These are phyloP conservation scores for Flaveria trinervia DNA, from an alignment of 129 eudicot genomes.

Conservation along the genomic window DNA sequence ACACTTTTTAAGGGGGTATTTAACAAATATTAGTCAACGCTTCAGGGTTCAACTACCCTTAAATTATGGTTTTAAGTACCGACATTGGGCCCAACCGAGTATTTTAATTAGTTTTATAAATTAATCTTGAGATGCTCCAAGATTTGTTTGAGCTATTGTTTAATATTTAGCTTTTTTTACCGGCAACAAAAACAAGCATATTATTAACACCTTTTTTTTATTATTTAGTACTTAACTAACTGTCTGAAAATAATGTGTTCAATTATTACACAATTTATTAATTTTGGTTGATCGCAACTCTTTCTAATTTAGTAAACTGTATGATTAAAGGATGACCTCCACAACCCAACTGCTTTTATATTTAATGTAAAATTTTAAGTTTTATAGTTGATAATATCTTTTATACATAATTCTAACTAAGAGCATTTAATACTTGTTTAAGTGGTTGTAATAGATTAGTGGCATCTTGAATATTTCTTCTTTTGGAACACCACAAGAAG, in stretches of 20 bases:
- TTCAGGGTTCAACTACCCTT: constrained; percentile 29
- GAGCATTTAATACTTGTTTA: too few relatives aligned
- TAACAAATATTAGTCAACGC: constrained; percentile 25
- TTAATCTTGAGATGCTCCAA: constrained; percentile 24
- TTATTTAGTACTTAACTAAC: background rate
- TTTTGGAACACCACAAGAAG: too few relatives aligned
- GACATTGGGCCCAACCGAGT: constrained; percentile 6
- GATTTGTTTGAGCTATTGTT: constrained; percentile 17
- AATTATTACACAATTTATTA: constrained; percentile 4
- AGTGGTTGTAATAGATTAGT: too few relatives aligned
- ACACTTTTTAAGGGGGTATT: constrained; percentile 10
- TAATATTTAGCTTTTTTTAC: background rate
- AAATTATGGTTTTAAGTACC: constrained; percentile 32
- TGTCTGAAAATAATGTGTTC: constrained; percentile 12
- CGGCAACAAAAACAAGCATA: too few relatives aligned
- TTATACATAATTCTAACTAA: background rate
- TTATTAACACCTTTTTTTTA: too few relatives aligned
- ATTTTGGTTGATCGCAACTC: background rate
- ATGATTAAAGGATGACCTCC: constrained; percentile 14
- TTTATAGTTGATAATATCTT: too few relatives aligned
- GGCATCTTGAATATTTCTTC: too few relatives aligned
- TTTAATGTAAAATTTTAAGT: too few relatives aligned
- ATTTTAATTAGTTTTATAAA: background rate
- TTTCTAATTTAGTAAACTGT: background rate
- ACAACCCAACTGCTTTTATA: too few relatives aligned